Evolutionary conservation across 176 grass and related monocot genomes (phyloP).

Genomic region (Saccharum officinarum): DNA sequence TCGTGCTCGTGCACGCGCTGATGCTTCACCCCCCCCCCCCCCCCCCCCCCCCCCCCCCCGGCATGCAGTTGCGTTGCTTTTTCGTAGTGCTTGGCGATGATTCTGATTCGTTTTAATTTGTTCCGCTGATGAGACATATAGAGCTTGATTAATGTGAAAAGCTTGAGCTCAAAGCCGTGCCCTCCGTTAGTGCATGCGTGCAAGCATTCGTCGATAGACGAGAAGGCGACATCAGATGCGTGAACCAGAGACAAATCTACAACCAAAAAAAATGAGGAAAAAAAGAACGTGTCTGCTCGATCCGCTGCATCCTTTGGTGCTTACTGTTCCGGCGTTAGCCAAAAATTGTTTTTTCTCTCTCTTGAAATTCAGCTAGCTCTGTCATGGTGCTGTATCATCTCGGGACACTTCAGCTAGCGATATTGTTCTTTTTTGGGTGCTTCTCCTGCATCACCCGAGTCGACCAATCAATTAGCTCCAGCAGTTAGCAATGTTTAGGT

Average conservation of each 20-base stretch:
- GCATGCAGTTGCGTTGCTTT: not conserved
- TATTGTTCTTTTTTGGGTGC: not conserved
- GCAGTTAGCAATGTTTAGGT: not conserved
- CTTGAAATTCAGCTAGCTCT: not conserved
- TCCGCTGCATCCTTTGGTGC: not conserved
- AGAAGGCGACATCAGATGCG: not conserved
- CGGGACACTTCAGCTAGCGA: not conserved
- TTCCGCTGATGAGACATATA: not conserved
- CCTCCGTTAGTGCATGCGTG: not conserved
- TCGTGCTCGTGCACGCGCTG: not conserved
- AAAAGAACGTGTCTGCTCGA: not conserved
- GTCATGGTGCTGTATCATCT: not conserved
- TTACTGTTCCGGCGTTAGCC: not conserved
- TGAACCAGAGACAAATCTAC: not conserved
- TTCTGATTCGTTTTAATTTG: not conserved
- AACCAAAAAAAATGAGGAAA: not conserved
- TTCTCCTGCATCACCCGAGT: not conserved
- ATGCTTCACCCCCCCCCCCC: no score
- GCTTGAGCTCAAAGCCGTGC: not conserved
- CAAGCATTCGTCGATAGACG: not conserved
- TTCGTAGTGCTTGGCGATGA: not conserved
- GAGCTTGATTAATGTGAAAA: not conserved
- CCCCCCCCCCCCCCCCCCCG: no score
- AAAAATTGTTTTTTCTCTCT: not conserved
- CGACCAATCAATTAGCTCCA: not conserved